Evolutionary conservation across 2,329 filamentous ascomycete species (phyloP).

Genomic region (Furcasterigmium sp.): DNA sequence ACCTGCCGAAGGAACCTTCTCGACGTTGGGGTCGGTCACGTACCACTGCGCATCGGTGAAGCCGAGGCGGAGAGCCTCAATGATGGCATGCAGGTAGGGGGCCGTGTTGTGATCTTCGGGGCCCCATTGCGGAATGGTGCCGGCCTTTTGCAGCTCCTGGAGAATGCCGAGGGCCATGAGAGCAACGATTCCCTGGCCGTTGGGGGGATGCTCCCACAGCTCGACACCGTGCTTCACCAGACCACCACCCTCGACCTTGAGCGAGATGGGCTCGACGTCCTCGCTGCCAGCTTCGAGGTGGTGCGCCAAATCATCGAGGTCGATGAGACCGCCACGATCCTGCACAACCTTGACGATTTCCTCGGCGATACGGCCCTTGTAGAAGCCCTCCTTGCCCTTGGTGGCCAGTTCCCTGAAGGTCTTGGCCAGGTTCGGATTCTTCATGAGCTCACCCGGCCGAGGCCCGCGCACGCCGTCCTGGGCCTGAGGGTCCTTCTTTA

Average conservation of each 20-base stretch:
- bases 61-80: slow-evolving; percentile 82
- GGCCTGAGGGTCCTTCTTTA: slow-evolving; percentile 69
- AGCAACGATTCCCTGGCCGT: slow-evolving; percentile 92
- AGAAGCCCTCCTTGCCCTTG: slow-evolving; percentile 87
- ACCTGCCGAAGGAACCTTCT: slow-evolving; percentile 61
- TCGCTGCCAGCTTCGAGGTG: slow-evolving; percentile 68
- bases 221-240: slow-evolving; percentile 53
- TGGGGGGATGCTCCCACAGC: slow-evolving; percentile 95
- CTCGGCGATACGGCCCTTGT: slow-evolving; percentile 76
- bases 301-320: slow-evolving; percentile 72
- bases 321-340: slow-evolving; percentile 71
- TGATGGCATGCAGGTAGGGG: slow-evolving; percentile 76
- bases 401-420: slow-evolving; percentile 77
- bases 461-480: slow-evolving; percentile 70
- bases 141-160: slow-evolving; percentile 72
- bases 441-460: slow-evolving; percentile 78
- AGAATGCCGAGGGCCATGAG: slow-evolving; percentile 92
- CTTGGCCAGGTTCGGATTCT: slow-evolving; percentile 71
- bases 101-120: slow-evolving; percentile 74
- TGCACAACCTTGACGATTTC: slow-evolving; percentile 73
- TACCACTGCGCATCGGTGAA: slow-evolving; percentile 91
- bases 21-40: slow-evolving; percentile 74
- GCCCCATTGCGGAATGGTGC: slow-evolving; percentile 67
- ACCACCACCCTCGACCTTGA: slow-evolving; percentile 58
- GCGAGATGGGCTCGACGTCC: slow-evolving; percentile 76